Evolutionary conservation across 306 rosid genomes (phyloP), one percentile per base, ranked within the genome.

Genomic region (Calophaca sinica): DNA sequence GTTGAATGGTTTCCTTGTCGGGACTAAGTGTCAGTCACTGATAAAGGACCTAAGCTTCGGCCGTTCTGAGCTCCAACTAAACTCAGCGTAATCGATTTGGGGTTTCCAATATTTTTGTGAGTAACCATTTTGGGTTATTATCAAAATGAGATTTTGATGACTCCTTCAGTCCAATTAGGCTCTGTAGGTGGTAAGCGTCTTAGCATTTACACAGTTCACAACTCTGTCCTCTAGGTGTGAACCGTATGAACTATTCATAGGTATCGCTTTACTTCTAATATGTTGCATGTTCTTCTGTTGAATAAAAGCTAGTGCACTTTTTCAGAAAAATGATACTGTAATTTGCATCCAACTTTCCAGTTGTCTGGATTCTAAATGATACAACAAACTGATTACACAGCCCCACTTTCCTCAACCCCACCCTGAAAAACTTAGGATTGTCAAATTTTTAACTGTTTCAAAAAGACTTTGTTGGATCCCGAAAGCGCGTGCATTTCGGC

Each of bases 11-110:
- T 38, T 44, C 59, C 32, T 46, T 53, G 15, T 14, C 70, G 55
- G 36, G 31, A 62, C 62, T 44, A 7, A 75, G 84, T 79, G 73
- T 67, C 70, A 44, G 49, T 45, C 44, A 53, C 62, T 75, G 12
- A n/a, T 31, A 49, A 67, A 15, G 66, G 26, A 20, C 26, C 26
- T 20, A 20, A 20, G 52, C 38, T 42, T 66, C 6, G 54, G 57
- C 46, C 3, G 26, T 71, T 38, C 26, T 50, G 79, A 20, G 61
- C 71, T 66, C 14, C 72, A 44, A 41, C n/a, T 58, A 74, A 35
- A 39, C 48, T 46, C 38, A 46, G 57, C 51, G 0, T 13, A 53
- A 73, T 78, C 15, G 44, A 42, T 78, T 67, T 76, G 79, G 73
- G 76, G 33, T 42, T 74, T 68, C 4, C 4, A 61, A 15, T 61